Evolutionary conservation across 352 stramenopile species (phyloP).

Genomic region (Detonula confervacea): DNA sequence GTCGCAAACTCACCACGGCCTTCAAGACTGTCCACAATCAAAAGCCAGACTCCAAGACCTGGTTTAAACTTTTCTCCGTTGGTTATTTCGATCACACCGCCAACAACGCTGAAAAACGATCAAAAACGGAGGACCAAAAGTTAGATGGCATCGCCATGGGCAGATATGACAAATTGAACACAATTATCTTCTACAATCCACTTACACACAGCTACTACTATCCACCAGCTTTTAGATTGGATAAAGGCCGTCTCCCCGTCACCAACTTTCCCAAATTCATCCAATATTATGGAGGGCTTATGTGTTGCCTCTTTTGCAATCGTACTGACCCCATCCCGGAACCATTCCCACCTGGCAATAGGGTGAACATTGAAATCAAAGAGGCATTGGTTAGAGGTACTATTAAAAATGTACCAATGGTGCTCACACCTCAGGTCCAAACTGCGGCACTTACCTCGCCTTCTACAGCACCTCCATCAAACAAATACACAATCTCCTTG

Average conservation of each 20-base stretch:
- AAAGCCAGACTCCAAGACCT: slow-evolving; percentile 6
- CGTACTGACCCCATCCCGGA: slow-evolving; percentile 1
- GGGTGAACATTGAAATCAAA: background rate
- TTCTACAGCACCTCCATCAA: background rate
- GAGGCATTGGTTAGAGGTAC: background rate
- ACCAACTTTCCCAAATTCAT: slow-evolving; percentile 8
- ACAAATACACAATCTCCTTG: too few relatives aligned
- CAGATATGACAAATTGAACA: slow-evolving; percentile 3
- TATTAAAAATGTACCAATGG: slow-evolving; percentile 13
- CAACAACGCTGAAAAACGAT: background rate
- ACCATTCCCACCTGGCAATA: slow-evolving; percentile 14
- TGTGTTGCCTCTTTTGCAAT: background rate
- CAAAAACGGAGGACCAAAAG: slow-evolving; percentile 6
- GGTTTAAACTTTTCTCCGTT: slow-evolving; percentile 11
- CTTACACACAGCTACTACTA: slow-evolving; percentile 2
- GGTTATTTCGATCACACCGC: slow-evolving; percentile 7
- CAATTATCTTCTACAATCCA: slow-evolving; percentile 23
- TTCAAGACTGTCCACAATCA: background rate
- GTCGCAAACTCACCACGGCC: background rate
- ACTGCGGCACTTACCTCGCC: background rate
- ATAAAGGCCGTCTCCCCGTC: background rate
- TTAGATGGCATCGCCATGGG: slow-evolving; percentile 15
- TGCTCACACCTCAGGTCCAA: background rate
- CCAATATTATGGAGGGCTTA: slow-evolving; percentile 14
- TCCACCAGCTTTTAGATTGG: slow-evolving; percentile 3